Percentiles rank a stretch among this genome's conserved stretches.
Conservation (phyloP, 1,284 basidiomycete genomes). For the Puccinia polysora region DNA sequence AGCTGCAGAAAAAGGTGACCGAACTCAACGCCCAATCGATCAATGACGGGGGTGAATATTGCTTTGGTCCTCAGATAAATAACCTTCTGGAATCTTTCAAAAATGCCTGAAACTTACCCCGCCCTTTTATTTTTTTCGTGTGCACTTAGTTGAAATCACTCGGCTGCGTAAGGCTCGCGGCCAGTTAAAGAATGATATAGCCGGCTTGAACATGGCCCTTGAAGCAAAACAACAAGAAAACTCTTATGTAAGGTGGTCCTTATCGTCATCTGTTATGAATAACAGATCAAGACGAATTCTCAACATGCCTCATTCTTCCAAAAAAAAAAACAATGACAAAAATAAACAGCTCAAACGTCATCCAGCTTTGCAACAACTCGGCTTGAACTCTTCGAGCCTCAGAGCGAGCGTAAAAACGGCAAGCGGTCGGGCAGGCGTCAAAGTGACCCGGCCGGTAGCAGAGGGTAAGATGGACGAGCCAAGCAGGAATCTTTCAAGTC, state of each 20-base stretch:
- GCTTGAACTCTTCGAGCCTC: slow-evolving; percentile 2
- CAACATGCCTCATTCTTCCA: neutral
- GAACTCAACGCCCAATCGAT: slow-evolving; percentile 44
- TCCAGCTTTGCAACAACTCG: neutral
- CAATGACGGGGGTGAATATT: slow-evolving; percentile 43
- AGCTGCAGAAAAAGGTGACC: slow-evolving; percentile 21
- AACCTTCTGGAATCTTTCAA: neutral
- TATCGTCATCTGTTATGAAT: neutral
- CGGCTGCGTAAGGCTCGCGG: slow-evolving; percentile 34
- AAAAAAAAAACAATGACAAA: neutral
- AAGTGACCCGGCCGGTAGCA: neutral
- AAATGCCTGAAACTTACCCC: neutral
- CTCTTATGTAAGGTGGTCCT: slow-evolving; percentile 13
- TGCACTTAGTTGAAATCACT: slow-evolving; percentile 32
- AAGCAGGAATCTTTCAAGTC: neutral
- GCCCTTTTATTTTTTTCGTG: neutral
- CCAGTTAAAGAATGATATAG: slow-evolving; percentile 44
- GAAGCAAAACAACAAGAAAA: slow-evolving; percentile 47
- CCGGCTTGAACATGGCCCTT: slow-evolving; percentile 46
- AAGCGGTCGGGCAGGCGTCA: slow-evolving; percentile 3
- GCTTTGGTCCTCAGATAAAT: neutral
- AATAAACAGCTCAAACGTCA: slow-evolving; percentile 9
- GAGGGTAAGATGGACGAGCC: neutral
- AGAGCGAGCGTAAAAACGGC: neutral
- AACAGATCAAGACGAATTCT: neutral